Base-by-base conservation (phyloP, 2,329 filamentous ascomycete genomes). In the Endothia cerciana region DNA sequence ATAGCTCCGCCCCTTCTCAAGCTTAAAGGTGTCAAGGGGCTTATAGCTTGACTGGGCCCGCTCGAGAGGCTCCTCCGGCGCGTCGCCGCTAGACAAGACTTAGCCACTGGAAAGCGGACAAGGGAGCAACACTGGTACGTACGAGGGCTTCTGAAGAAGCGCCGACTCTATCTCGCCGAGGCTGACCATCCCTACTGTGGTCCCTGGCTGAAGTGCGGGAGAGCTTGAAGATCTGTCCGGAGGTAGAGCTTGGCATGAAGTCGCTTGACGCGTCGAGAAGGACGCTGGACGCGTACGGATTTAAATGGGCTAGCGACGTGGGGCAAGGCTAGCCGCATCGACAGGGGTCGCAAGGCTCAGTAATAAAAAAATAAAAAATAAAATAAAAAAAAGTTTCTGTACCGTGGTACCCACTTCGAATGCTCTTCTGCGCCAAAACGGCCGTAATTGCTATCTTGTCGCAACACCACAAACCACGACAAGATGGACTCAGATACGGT, bases 1-100 rank as follows among this genome's bases (percentile, higher is more conserved):
- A 77, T 98, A 99, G 63, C 93, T 90, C 68, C 85, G 85, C 66
- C 85, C 81, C 73, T 85, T 89, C 30, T 91, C 85, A 11, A 98
- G 86, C 59, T 81, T 81, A 77, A 93, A 98, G 8, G 89, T 91
- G 63, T 88, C 80, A 36, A 96, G 83, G 0, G 94, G 89, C 65
- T 87, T 89, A 81, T 97, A 98, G 64, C 75, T 74, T 10, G 84
- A 84, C 53, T 73, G 70, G 82, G 71, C 57, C 77, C 80, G 89
- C 59, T 86, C 80, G 28, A 85, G 78, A 17, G 77, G 72, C 40
- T 77, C 71, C 38, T 77, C 63, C 11, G 67, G 76, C 51, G 75
- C 72, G 65, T 79, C 71, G 70, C 78, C 74, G 66, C 77, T 81
- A 69, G 30, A 65, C 19, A 11, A 30, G 33, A 43, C 33, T 72